Base-by-base conservation (phyloP, 805 yeast species). In the Lipomyces yamadae region DNA sequence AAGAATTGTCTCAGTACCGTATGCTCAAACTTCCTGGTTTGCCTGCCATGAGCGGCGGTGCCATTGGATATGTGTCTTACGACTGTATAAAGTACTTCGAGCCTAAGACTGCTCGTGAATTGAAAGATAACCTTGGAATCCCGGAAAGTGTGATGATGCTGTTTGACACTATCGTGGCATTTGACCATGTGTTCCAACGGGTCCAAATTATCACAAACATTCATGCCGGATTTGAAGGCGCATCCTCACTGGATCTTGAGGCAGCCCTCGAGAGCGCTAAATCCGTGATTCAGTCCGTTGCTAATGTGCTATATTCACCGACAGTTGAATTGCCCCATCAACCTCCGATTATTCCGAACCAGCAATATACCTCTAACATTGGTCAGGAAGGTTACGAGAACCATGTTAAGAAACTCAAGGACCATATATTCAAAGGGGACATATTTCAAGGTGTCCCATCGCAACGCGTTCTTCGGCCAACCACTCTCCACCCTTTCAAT, bases 381-480 rank as follows among this genome's bases (percentile, higher is more conserved):
- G 99, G 98, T 58, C 90, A 92, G 80, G 90, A 87, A 65, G 99
- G 99, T 60, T 95, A 95, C 77, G 97, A 95, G 79, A 74, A 74
- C 37, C 96, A 91, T 77, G 99, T 95, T 52, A 77, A 81, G 11
- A 82, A 78, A 13, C 83, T 95, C 75, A 92, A 92, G 75, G 79
- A 85, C 54, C 97, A 94, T 75, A 95, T 95, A 73, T 79, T 88
- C 73, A 86, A 86, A 72, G 99, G 99, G 66, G 98, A 95, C 75
- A 91, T 95, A 65, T 90, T 95, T 80, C 99, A 95, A 79, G 97
- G 97, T 0, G 99, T 95, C 32, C 99, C 99, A 4, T 93, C 98
- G 0, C 99, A 95, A 81, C 85, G 99, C 76, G 92, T 95, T 34
- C 91, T 96, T 4, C 88, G 98, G 78, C 97, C 97, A 48, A 95